phyloP scores from a whole-genome alignment of 2,329 filamentous ascomycete genomes.

The Phyllosticta citrichinensis region DNA sequence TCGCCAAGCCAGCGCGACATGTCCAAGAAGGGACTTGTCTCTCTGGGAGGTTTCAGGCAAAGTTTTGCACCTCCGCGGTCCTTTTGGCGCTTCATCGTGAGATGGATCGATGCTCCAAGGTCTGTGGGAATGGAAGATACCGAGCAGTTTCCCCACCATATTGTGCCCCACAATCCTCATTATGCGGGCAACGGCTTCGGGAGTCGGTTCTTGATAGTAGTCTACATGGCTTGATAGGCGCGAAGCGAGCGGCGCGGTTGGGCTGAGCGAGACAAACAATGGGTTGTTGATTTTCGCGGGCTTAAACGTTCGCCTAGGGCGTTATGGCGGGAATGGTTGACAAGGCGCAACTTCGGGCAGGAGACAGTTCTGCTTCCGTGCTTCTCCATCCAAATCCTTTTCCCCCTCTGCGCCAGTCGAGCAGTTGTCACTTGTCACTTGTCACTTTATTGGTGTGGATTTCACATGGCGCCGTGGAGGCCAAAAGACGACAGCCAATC shows the following conservation, averaged over 20 bases:
- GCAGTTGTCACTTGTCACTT: not conserved
- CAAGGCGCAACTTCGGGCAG: not conserved
- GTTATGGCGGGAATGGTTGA: not conserved
- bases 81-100: not conserved
- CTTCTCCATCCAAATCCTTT: not conserved
- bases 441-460: too few species aligned
- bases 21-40: not conserved
- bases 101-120: not conserved
- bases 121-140: not conserved
- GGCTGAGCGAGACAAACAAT: not conserved
- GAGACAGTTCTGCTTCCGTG: not conserved
- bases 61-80: not conserved
- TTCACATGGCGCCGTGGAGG: not conserved
- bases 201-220: not conserved
- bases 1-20: not conserved
- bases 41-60: not conserved
- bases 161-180: not conserved
- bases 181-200: not conserved
- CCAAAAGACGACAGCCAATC: not conserved
- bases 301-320: not conserved
- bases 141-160: not conserved
- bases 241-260: not conserved
- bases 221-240: not conserved
- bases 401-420: not conserved
- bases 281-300: not conserved